Evolutionary conservation across 441 rosid genomes (phyloP).

Genomic region (Syzygium syzygioides): DNA sequence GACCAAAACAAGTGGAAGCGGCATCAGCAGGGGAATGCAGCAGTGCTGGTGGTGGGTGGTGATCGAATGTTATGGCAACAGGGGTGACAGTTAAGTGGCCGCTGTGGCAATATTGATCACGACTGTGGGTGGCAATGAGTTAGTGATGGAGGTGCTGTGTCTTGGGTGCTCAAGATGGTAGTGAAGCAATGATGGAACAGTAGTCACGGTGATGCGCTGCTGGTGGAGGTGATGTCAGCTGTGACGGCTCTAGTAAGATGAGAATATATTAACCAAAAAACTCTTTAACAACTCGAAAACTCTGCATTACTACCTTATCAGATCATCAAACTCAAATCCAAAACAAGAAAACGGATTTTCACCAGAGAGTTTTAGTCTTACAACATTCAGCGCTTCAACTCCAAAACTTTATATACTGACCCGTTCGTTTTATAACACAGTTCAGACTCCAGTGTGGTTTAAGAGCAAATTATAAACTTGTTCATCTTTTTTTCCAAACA

Average conservation of each 20-base stretch:
- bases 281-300: not conserved
- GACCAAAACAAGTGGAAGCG: not conserved
- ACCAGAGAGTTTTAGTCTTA: not conserved
- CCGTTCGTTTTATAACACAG: not conserved
- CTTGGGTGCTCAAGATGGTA: not conserved
- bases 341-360: not conserved
- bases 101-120: not conserved
- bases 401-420: not conserved
- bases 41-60: not conserved
- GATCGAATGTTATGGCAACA: not conserved
- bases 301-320: not conserved
- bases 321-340: not conserved
- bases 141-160: not conserved
- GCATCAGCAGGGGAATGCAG: not conserved
- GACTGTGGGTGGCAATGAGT: not conserved
- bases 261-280: not conserved
- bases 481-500: constrained; percentile 83
- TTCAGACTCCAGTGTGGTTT: not conserved
- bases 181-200: not conserved
- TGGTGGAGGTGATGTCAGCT: not conserved
- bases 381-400: not conserved
- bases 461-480: not conserved
- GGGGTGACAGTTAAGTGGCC: not conserved
- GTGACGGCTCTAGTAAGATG: not conserved
- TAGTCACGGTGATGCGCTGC: not conserved